Base-by-base conservation (phyloP, 2,329 filamentous ascomycete genomes). In the Colletotrichum lentis region DNA sequence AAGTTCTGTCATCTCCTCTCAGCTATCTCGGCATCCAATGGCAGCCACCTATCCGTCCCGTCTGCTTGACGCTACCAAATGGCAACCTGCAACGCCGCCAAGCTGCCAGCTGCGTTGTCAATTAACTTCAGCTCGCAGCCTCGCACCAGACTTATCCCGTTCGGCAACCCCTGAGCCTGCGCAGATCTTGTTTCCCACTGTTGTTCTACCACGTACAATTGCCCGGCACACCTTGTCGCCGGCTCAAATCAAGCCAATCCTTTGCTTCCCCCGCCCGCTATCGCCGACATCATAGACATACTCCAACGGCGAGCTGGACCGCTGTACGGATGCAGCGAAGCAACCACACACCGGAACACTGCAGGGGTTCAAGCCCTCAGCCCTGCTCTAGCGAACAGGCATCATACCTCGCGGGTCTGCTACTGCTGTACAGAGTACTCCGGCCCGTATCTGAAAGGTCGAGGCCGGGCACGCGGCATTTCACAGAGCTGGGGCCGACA, bases 161-260 rank as follows among this genome's bases (percentile, higher is more conserved):
- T 31, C 43, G 61, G 22, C 35, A 11, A 46, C 43, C 54, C 46
- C 35, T 49, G 55, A 43, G 24, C 47, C 43, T 46, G 41, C 55
- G 54, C 62, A 55, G 31, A 69, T 60, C 66, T 47, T 14, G 41
- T 65, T n/a, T 59, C 47, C 27, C 49, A 35, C 62, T 61, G 61
- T 68, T 65, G 65, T 49, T 27, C 55, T 52, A 49, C 50, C 62
- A 41, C 65, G 57, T 59, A 22, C 24, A 58, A 39, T 20, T 31
- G 49, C 35, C 54, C 41, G 54, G 55, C 47, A 52, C 35, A 54
- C 41, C 27, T 57, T 54, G 14, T 54, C 46, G 22, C 43, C 35
- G 16, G 12, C 56, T 16, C n/a, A 2, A 55, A 31, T 31, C 31
- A 47, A 49, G 47, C 47, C 43, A 59, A 60, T 50, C 46, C n/a